Base-by-base conservation (phyloP, 2,329 filamentous ascomycete species). In the Ilyonectria mors-panacis region DNA sequence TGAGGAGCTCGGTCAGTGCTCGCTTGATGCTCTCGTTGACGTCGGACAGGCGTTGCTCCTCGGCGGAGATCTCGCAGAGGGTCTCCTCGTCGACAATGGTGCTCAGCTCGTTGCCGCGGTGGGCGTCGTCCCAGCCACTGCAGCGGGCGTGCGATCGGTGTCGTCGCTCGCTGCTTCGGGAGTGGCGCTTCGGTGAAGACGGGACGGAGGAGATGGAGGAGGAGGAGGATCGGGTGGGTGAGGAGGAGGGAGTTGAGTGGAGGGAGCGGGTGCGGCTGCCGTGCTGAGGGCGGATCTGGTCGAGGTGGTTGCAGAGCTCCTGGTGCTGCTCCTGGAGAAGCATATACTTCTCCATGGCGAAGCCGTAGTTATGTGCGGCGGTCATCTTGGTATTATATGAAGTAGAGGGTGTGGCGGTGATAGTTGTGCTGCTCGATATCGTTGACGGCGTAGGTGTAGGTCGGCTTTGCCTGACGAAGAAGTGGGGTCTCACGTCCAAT, bases 21-120 rank as follows among this genome's bases (percentile, higher is more conserved):
- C 87, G 84, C 80, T 91, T 91, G 80, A 90, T 88, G 72, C 85
- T 84, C 78, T 89, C 87, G 78, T 88, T 89, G 78, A 89, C 85
- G 68, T 85, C 82, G 57, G 82, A 87, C 12, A 89, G 82, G 67
- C 84, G 86, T 70, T 85, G 83, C 75, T 89, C 86, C 74, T 87
- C 86, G 19, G 80, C 80, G 0, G 83, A 85, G 69, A 89, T 84
- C 73, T 86, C 84, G 67, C 80, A 80, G 23, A 86, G 75, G 7
- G 84, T 83, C 59, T 83, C 80, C 73, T 85, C 85, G 73, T 87
- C 85, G 23, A 82, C 75, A 35, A 85, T 84, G 26, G 82, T 83
- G 61, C 76, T 78, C n/a, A 83, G 78, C 48, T 76, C 77, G 58
- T 74, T 71, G 51, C 68, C 61, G 13, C 68, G 66, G 37, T 61